phyloP scores from a whole-genome alignment of 2,329 filamentous ascomycete genomes.

The Neonectria ditissima region DNA sequence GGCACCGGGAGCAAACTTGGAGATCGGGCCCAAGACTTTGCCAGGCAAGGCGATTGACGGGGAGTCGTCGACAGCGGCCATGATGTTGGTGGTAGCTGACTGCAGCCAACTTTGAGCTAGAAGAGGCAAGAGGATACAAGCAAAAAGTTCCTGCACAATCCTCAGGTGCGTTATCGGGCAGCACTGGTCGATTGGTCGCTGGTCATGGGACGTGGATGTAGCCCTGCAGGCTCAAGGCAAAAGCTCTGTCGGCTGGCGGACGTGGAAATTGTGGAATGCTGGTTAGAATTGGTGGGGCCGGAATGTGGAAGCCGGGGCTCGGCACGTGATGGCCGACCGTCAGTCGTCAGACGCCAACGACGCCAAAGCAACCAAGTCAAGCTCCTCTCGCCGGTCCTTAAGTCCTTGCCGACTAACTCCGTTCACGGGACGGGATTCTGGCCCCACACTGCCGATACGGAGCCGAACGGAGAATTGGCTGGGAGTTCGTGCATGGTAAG shows the following conservation, averaged over 20 bases:
- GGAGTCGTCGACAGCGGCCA: conserved; percentile 49
- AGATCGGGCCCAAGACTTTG: conserved; percentile 77
- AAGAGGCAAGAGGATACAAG: neutral
- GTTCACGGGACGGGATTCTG: conserved; percentile 14
- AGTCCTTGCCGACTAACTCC: conserved; percentile 46
- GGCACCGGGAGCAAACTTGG: conserved; percentile 77
- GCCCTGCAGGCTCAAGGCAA: conserved; percentile 12
- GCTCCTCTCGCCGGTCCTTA: conserved; percentile 27
- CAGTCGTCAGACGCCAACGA: no score
- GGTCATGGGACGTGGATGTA: conserved; percentile 4
- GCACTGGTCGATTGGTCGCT: conserved; percentile 4
- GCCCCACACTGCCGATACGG: conserved; percentile 35
- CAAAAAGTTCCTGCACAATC: neutral
- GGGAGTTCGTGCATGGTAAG: neutral
- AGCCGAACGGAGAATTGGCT: conserved; percentile 28
- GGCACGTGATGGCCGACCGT: conserved; percentile 34
- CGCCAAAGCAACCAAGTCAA: neutral
- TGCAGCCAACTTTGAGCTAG: neutral
- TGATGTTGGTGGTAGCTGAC: conserved; percentile 37
- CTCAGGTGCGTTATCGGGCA: neutral
- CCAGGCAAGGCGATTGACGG: conserved; percentile 81
- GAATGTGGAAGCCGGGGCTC: conserved; percentile 7
- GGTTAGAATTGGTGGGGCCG: conserved; percentile 6
- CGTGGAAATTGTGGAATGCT: neutral
- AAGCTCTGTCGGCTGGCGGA: conserved; percentile 15